phyloP scores from a whole-genome alignment of 2,329 filamentous ascomycete species.

The Pleomassaria siparia region DNA sequence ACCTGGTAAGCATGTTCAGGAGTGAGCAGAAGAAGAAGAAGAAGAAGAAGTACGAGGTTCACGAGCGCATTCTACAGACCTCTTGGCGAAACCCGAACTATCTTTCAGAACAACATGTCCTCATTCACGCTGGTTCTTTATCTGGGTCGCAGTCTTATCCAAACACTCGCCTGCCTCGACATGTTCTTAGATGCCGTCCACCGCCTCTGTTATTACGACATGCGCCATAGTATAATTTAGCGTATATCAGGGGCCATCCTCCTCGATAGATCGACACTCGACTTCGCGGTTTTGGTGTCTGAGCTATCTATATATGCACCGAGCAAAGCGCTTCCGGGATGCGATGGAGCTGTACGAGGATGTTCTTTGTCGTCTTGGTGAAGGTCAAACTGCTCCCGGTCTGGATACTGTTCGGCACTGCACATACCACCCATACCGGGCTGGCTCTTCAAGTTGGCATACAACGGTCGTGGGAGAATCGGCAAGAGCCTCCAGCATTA shows the following conservation, averaged over 20 bases:
- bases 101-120: slow-evolving; percentile 22
- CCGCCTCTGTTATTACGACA: slow-evolving; percentile 23
- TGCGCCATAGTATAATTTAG: slow-evolving; percentile 28
- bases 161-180: slow-evolving; percentile 21
- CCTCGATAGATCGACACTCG: slow-evolving; percentile 19
- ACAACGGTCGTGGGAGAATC: slow-evolving; percentile 19
- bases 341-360: slow-evolving; percentile 27
- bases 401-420: slow-evolving; percentile 12
- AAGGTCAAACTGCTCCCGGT: slow-evolving; percentile 17
- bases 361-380: slow-evolving; percentile 18
- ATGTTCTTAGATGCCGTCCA: slow-evolving; percentile 22
- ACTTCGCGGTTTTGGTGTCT: slow-evolving; percentile 22
- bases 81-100: slow-evolving; percentile 34
- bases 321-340: slow-evolving; percentile 20
- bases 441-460: slow-evolving; percentile 23
- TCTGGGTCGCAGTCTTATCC: slow-evolving; percentile 24
- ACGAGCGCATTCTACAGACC: slow-evolving; percentile 34
- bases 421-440: slow-evolving; percentile 16
- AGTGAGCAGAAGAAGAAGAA: slow-evolving; percentile 47
- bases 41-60: slow-evolving; percentile 40
- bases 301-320: slow-evolving; percentile 24
- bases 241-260: slow-evolving; percentile 21
- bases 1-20: slow-evolving; percentile 43
- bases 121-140: slow-evolving; percentile 23
- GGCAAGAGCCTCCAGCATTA: slow-evolving; percentile 20